phyloP scores from a whole-genome alignment of 257 asterid genomes.

The Plectranthus barbatus region DNA sequence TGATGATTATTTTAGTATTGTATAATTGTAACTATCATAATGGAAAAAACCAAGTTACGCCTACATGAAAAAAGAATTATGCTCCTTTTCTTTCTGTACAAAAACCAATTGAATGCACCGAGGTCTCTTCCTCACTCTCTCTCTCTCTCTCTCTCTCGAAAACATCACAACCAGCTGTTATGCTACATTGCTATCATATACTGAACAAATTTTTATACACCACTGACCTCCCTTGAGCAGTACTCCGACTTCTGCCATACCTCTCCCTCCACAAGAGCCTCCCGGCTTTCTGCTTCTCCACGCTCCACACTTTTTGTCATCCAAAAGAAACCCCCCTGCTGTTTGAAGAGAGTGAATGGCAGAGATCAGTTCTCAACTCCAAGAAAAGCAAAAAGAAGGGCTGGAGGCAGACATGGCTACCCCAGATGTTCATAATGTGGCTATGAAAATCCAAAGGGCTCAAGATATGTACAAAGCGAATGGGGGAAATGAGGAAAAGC shows the following conservation, averaged over 20 bases:
- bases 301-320: background rate
- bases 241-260: conserved; percentile 4
- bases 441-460: conserved; percentile 40
- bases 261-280: background rate
- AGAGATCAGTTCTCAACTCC: conserved; percentile 25
- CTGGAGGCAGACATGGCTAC: conserved; percentile 19
- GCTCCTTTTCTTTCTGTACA: background rate
- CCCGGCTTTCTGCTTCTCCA: conserved; percentile 3
- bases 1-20: conserved; percentile 7
- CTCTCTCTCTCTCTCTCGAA: conserved; percentile 33
- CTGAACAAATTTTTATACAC: conserved; percentile 16
- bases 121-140: conserved; percentile 15
- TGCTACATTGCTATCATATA: conserved; percentile 11
- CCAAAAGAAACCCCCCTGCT: background rate
- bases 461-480: conserved; percentile 27
- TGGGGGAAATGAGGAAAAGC: conserved; percentile 49
- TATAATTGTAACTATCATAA: background rate
- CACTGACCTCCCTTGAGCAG: background rate
- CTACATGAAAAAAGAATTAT: background rate
- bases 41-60: background rate
- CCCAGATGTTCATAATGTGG: conserved; percentile 35
- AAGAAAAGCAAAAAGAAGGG: conserved; percentile 25
- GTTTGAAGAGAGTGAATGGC: conserved; percentile 21
- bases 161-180: conserved; percentile 54
- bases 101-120: conserved; percentile 36